Conservation (phyloP, 768 basidiomycete genomes). For the Daedaleopsis nitida region DNA sequence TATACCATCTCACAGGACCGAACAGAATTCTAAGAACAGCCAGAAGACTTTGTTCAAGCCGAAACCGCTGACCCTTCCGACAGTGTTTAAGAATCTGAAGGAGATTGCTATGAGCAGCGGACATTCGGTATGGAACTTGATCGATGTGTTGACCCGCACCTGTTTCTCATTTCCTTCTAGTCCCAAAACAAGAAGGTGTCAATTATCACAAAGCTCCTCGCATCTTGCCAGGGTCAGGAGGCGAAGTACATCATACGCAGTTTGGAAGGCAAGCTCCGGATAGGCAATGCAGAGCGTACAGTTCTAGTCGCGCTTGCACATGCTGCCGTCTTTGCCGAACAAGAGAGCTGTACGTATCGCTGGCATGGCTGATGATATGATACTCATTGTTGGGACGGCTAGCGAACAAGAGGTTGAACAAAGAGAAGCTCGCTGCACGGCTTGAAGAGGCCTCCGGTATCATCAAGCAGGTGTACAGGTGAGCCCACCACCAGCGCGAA, state of each 20-base stretch:
- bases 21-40: slow-evolving; percentile 86
- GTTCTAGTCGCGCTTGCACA: slow-evolving; percentile 95
- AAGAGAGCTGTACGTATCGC: slow-evolving; percentile 52
- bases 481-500: slow-evolving; percentile 14
- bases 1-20: background rate
- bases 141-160: background rate
- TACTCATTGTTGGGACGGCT: background rate
- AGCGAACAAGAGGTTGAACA: slow-evolving; percentile 76
- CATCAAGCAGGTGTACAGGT: slow-evolving; percentile 95
- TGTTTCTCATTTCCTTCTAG: slow-evolving; percentile 39
- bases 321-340: slow-evolving; percentile 82
- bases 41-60: slow-evolving; percentile 96
- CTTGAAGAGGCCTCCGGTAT: slow-evolving; percentile 77
- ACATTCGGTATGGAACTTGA: slow-evolving; percentile 61
- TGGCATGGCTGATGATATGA: background rate
- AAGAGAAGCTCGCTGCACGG: slow-evolving; percentile 68
- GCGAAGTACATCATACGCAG: slow-evolving; percentile 97
- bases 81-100: slow-evolving; percentile 85
- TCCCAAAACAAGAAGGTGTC: slow-evolving; percentile 95
- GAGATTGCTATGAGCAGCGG: slow-evolving; percentile 89
- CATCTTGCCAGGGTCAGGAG: slow-evolving; percentile 88
- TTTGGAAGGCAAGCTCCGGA: slow-evolving; percentile 94
- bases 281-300: slow-evolving; percentile 95
- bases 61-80: slow-evolving; percentile 84
- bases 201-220: slow-evolving; percentile 91